A percentile compares a stretch with the other conserved stretches of the same genome.
These are phyloP conservation scores for Aspergillus ustus DNA, from an alignment of 2,329 filamentous ascomycete species.

Conservation along the genomic window DNA sequence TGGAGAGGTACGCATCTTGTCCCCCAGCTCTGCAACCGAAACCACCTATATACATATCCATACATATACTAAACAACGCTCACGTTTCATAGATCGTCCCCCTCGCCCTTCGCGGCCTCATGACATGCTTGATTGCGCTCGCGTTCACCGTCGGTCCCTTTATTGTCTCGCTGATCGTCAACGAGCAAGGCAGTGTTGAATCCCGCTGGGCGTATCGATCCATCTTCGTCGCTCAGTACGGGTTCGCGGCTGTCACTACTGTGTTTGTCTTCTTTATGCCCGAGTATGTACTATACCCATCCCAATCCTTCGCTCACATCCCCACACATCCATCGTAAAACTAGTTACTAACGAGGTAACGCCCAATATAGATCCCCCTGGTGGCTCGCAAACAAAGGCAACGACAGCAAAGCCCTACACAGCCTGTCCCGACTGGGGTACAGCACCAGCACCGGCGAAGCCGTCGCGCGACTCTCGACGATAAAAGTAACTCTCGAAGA, in stretches of 20 bases:
- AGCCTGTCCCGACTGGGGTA: constrained; percentile 3
- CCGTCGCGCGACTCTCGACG: background rate
- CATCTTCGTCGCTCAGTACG: background rate
- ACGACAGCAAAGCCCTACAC: constrained; percentile 1
- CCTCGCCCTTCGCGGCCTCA: background rate
- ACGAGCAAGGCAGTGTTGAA: background rate
- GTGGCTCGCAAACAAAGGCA: constrained; percentile 11
- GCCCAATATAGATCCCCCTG: background rate
- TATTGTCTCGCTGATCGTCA: background rate
- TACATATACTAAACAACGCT: background rate
- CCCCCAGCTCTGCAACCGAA: no score
- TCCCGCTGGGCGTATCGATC: background rate
- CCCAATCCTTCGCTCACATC: no score
- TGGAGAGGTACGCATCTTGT: background rate
- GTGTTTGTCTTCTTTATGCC: background rate
- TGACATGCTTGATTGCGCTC: background rate
- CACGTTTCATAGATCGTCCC: background rate
- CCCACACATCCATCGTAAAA: no score
- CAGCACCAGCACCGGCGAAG: background rate
- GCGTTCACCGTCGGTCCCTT: background rate
- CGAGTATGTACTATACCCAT: background rate
- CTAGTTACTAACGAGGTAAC: background rate
- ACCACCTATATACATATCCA: no score
- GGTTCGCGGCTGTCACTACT: background rate
- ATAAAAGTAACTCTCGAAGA: constrained; percentile 8